Evolutionary conservation across 2,329 filamentous ascomycete species (phyloP).

Genomic region (Trichoderma lentiforme): DNA sequence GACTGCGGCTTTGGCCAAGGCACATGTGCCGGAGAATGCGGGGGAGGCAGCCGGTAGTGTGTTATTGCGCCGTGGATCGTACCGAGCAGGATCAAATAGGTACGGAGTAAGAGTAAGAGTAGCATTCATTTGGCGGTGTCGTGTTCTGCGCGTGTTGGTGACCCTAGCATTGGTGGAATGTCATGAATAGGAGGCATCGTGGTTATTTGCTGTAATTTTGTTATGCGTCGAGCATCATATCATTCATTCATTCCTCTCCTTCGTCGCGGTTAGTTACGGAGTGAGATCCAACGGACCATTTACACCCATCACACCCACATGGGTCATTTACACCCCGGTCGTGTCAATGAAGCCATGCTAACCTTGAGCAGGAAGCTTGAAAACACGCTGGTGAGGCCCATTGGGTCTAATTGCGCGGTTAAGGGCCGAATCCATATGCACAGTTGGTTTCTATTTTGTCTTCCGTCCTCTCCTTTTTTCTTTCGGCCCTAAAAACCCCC

Average conservation of each 20-base stretch:
- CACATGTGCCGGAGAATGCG: background rate
- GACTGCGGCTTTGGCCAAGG: background rate
- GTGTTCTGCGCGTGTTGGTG: background rate
- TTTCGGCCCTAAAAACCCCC: background rate
- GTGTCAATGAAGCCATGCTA: background rate
- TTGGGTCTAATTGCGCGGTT: background rate
- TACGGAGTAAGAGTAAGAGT: background rate
- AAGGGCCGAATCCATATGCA: slow-evolving; percentile 15
- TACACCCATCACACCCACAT: background rate
- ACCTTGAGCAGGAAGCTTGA: slow-evolving; percentile 16
- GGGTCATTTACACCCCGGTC: background rate
- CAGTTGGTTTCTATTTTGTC: background rate
- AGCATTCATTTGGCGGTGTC: background rate
- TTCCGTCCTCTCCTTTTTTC: background rate
- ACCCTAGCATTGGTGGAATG: background rate
- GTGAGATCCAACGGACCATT: background rate
- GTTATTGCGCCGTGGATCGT: background rate
- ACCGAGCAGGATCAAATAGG: background rate
- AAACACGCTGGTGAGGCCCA: background rate
- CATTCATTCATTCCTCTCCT: background rate
- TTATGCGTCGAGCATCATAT: background rate
- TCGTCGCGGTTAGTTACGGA: background rate
- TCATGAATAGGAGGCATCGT: background rate
- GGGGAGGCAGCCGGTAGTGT: background rate
- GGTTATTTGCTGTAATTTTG: background rate